A percentile compares a stretch with the other conserved stretches of the same genome.
These are phyloP conservation scores for Anthracocystis panici-leucophaei DNA, from an alignment of 1,284 basidiomycete species.

Conservation along the genomic window DNA sequence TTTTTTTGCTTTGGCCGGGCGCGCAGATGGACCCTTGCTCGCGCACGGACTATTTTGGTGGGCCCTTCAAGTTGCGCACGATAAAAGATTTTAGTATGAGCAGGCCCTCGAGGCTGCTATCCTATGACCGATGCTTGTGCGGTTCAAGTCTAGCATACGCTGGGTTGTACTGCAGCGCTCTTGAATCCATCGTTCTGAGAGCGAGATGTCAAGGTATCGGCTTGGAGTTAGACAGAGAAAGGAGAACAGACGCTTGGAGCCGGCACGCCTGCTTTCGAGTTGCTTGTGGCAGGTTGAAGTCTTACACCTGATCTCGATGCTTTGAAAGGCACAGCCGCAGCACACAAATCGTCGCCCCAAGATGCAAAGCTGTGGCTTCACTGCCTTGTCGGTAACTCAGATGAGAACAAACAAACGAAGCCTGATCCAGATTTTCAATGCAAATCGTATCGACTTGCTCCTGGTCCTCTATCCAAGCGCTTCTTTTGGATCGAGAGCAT, in stretches of 20 bases:
- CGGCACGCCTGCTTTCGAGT: neutral
- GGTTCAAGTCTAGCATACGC: too few relatives aligned
- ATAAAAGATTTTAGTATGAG: neutral
- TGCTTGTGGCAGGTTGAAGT: neutral
- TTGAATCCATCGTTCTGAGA: too few relatives aligned
- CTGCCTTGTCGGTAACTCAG: neutral
- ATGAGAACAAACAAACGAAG: neutral
- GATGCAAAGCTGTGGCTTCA: neutral
- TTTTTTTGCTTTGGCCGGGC: neutral
- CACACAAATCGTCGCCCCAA: neutral
- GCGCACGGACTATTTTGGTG: constrained; percentile 10
- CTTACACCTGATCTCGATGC: neutral
- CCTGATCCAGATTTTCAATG: too few relatives aligned
- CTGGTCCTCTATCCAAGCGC: too few relatives aligned
- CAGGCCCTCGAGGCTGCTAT: too few relatives aligned
- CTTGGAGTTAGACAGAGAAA: too few relatives aligned
- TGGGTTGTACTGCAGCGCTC: too few relatives aligned
- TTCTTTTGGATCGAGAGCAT: too few relatives aligned
- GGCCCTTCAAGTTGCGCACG: constrained; percentile 29
- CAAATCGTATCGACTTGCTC: too few relatives aligned
- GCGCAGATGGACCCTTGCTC: constrained; percentile 1
- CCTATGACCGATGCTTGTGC: too few relatives aligned
- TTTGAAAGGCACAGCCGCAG: neutral
- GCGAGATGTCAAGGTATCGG: too few relatives aligned
- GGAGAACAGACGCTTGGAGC: too few relatives aligned